Evolutionary conservation across 345 rosid genomes (phyloP), one percentile per base, ranked within the genome.

Genomic region (Mangifera indica): DNA sequence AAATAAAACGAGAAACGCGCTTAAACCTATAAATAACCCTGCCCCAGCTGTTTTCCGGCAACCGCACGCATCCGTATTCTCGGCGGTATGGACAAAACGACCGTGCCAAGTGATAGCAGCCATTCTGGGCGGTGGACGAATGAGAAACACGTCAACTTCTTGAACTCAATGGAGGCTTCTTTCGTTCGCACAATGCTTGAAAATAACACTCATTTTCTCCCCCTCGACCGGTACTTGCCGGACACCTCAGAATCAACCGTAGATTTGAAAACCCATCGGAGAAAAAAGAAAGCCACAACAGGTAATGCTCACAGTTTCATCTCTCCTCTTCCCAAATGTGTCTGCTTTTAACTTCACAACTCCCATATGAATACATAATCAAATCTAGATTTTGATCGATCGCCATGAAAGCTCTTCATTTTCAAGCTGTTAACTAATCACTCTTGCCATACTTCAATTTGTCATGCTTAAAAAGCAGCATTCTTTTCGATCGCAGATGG

Each of bases 201-300:
- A 40, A 79, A 57, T 52, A 66, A 72, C 65, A 34, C 14, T 61
- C 77, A 70, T 53, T 15, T 1, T 26, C 83, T 77, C 48, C 83
- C 79, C 15, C 87, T 86, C 20, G 81, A 86, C 62, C 84, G 90
- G 42, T 63, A 80, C 76, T 26, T 86, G 67, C 87, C 86, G 3
- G 87, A 84, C 60, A 75, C 78, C 51, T 80, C 76, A 6, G 89
- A 86, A 55, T 86, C 87, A 13, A 84, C 89, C 48, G 66, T 63
- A 7, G 89, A 86, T 74, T 80, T 77, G 70, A 72, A 78, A 22
- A 70, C 76, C 11, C 67, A 11, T n/a, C 67, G 67, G 65, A 56
- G 42, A 18, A 79, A 78, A 63, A 70, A 66, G 21, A 75, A 46
- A 26, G 20, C 59, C 76, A 24, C 56, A 57, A 52, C 78, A 66